These are phyloP conservation scores for Evernia prunastri DNA, from an alignment of 495 filamentous ascomycete genomes.

Conservation along the genomic window DNA sequence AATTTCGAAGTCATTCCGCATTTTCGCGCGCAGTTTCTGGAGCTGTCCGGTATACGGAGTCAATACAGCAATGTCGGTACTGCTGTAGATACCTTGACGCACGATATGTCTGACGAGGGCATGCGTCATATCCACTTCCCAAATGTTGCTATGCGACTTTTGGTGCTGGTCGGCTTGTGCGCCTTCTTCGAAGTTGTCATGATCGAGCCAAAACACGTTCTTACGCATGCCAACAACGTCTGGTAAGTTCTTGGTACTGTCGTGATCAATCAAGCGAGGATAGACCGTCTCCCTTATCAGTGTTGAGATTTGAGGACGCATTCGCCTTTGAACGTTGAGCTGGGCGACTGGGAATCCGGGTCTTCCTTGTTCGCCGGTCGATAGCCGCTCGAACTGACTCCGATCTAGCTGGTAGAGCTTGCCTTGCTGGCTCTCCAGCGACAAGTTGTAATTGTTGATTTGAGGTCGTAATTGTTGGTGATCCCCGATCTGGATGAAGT, in stretches of 20 bases:
- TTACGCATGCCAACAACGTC: conserved; percentile 57
- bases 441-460: conserved; percentile 57
- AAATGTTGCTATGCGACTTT: conserved; percentile 58
- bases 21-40: too few relatives aligned
- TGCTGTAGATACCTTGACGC: conserved; percentile 53
- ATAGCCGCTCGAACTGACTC: conserved; percentile 66
- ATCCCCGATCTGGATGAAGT: conserved; percentile 73
- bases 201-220: conserved; percentile 69
- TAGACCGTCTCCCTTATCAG: conserved; percentile 58
- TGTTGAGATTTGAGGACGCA: conserved; percentile 63
- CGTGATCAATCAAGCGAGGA: conserved; percentile 52
- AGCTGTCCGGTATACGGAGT: conserved; percentile 68
- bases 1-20: too few relatives aligned
- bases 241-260: conserved; percentile 49
- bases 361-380: conserved; percentile 32
- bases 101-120: conserved; percentile 60
- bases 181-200: conserved; percentile 50
- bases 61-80: conserved; percentile 63
- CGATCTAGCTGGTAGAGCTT: conserved; percentile 54
- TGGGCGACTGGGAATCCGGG: conserved; percentile 43
- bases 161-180: conserved; percentile 36
- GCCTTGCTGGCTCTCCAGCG: conserved; percentile 49
- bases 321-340: conserved; percentile 68
- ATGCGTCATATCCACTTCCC: conserved; percentile 57
- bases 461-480: conserved; percentile 67